Conservation (phyloP, 139 green algal species). For the Closterium sp. region DNA sequence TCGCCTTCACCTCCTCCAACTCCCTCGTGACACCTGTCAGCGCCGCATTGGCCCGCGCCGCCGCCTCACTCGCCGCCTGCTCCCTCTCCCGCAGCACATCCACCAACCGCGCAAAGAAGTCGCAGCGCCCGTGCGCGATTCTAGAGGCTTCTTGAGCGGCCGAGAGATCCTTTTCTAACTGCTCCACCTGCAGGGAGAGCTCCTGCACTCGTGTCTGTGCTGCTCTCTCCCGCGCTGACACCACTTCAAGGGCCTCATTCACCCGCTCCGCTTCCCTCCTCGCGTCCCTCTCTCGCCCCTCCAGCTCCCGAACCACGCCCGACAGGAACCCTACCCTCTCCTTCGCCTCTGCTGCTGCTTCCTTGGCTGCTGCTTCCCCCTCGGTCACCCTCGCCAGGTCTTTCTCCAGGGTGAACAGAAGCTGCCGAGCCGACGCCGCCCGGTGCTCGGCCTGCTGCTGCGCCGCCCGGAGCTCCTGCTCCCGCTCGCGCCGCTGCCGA, state of each 20-base stretch:
- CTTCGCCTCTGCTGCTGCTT: neutral
- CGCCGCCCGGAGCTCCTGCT: neutral
- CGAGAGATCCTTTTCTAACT: neutral
- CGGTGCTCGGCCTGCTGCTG: neutral
- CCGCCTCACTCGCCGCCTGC: neutral
- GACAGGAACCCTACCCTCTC: neutral
- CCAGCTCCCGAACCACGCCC: neutral
- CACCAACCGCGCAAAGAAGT: neutral
- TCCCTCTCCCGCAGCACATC: neutral
- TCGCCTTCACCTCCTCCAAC: neutral
- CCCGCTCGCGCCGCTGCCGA: neutral
- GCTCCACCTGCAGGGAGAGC: neutral
- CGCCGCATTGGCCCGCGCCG: neutral
- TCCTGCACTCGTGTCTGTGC: neutral
- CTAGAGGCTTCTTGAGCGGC: neutral
- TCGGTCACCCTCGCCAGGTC: neutral
- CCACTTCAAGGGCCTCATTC: neutral
- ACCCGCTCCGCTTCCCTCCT: neutral
- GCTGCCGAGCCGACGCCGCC: neutral
- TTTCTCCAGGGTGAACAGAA: neutral
- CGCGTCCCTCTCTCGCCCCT: neutral
- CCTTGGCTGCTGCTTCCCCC: neutral
- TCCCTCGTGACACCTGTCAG: neutral
- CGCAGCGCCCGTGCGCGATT: neutral
- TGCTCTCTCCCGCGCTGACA: neutral